These are phyloP conservation scores for Lunularia cruciata DNA, from an alignment of 225 moss, liverwort and hornwort genomes.

Conservation along the genomic window DNA sequence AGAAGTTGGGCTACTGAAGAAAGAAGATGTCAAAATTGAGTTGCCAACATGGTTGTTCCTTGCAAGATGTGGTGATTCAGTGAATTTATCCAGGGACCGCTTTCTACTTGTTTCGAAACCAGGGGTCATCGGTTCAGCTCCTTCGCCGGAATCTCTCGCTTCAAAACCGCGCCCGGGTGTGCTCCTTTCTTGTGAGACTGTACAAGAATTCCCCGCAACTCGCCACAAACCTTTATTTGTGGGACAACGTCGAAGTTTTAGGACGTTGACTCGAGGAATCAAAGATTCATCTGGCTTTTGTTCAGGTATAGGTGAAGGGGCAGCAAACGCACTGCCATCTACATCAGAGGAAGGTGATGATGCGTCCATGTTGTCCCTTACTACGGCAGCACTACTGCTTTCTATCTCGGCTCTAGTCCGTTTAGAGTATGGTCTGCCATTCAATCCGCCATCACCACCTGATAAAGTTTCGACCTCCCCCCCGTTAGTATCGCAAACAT, in stretches of 20 bases:
- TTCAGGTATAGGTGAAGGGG: slow-evolving; percentile 39
- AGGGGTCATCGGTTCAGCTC: slow-evolving; percentile 64
- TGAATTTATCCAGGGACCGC: slow-evolving; percentile 49
- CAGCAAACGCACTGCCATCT: slow-evolving; percentile 48
- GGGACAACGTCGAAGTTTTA: slow-evolving; percentile 89
- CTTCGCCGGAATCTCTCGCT: slow-evolving; percentile 40
- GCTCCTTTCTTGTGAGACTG: slow-evolving; percentile 26
- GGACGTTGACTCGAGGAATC: slow-evolving; percentile 74
- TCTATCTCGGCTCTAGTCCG: slow-evolving; percentile 68
- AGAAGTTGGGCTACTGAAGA: slow-evolving; percentile 19
- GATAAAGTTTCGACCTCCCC: slow-evolving; percentile 37
- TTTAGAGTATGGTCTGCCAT: slow-evolving; percentile 57
- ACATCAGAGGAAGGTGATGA: slow-evolving; percentile 30
- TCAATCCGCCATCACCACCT: slow-evolving; percentile 49
- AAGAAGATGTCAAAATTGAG: slow-evolving; percentile 15
- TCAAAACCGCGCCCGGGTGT: slow-evolving; percentile 36
- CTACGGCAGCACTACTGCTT: slow-evolving; percentile 41
- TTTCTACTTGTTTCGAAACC: slow-evolving; percentile 62
- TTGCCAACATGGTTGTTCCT: slow-evolving; percentile 58
- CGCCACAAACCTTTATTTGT: slow-evolving; percentile 92
- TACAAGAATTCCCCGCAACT: slow-evolving; percentile 76
- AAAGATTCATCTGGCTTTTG: slow-evolving; percentile 44
- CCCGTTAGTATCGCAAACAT: slow-evolving; percentile 44
- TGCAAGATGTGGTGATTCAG: slow-evolving; percentile 41
- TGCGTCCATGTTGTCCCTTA: slow-evolving; percentile 42